These are phyloP conservation scores for Carex littledalei DNA, from an alignment of 176 grass and related monocot species.

Conservation along the genomic window DNA sequence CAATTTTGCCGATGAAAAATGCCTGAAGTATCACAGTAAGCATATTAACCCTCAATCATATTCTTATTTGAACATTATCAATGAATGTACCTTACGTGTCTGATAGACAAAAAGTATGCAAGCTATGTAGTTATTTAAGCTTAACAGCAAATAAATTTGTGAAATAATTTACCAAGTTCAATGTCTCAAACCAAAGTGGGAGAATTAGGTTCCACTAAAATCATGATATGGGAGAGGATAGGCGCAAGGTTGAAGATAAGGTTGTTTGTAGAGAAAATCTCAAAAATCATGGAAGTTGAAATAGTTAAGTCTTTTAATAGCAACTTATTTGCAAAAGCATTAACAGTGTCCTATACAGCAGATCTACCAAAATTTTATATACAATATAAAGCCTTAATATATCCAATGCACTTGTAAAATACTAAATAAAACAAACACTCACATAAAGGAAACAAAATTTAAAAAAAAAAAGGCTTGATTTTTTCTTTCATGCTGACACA, in stretches of 20 bases:
- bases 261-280: background rate
- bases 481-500: background rate
- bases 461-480: background rate
- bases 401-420: background rate
- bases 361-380: background rate
- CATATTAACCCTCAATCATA: background rate
- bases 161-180: background rate
- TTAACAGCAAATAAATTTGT: background rate
- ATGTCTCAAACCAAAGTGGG: background rate
- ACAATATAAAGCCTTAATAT: background rate
- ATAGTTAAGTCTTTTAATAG: background rate
- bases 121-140: background rate
- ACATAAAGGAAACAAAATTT: background rate
- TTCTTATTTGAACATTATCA: background rate
- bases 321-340: background rate
- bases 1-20: constrained; percentile 11
- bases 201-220: background rate
- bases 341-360: background rate
- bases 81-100: background rate
- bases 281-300: background rate
- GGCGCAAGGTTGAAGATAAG: background rate
- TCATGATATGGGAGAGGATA: background rate
- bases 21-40: background rate
- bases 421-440: background rate
- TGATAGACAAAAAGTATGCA: background rate